Conservation (phyloP, 176 grass and related monocot species). For the Pontederia crassipes region DNA sequence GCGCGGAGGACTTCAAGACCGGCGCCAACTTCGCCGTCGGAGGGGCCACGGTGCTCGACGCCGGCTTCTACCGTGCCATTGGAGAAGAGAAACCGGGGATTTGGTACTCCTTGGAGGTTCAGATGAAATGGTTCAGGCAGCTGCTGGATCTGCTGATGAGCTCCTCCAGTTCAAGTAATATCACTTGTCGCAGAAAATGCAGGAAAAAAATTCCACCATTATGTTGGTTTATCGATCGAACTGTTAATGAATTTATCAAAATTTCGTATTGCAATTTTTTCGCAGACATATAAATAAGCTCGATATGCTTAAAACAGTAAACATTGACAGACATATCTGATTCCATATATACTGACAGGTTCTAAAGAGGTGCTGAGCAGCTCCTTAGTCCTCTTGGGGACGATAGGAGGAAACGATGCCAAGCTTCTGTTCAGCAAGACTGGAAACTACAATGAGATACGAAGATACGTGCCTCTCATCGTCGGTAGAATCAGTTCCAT, state of each 20-base stretch:
- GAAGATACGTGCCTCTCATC: neutral
- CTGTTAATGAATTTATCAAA: too few relatives aligned
- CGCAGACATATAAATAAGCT: too few relatives aligned
- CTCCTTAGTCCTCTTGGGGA: slow-evolving; percentile 2
- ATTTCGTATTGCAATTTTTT: too few relatives aligned
- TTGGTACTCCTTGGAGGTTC: slow-evolving; percentile 16
- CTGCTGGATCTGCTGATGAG: slow-evolving; percentile 5
- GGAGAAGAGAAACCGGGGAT: neutral
- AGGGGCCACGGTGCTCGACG: slow-evolving; percentile 26
- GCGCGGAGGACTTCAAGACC: slow-evolving; percentile 14
- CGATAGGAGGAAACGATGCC: neutral
- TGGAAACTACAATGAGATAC: too few relatives aligned
- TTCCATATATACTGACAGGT: neutral
- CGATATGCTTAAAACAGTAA: too few relatives aligned
- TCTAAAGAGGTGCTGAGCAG: neutral
- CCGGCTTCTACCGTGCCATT: slow-evolving; percentile 8
- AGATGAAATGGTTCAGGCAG: slow-evolving; percentile 42
- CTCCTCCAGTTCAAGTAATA: neutral
- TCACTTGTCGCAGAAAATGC: neutral
- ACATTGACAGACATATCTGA: too few relatives aligned
- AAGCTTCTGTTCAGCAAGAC: neutral
- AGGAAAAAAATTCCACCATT: neutral
- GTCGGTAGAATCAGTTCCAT: neutral
- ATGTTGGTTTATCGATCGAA: too few relatives aligned
- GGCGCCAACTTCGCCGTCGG: slow-evolving; percentile 62